Evolutionary conservation across 2,329 filamentous ascomycete species (phyloP), one percentile per base, ranked within the genome.

Genomic region (Zymoseptoria crescenta): DNA sequence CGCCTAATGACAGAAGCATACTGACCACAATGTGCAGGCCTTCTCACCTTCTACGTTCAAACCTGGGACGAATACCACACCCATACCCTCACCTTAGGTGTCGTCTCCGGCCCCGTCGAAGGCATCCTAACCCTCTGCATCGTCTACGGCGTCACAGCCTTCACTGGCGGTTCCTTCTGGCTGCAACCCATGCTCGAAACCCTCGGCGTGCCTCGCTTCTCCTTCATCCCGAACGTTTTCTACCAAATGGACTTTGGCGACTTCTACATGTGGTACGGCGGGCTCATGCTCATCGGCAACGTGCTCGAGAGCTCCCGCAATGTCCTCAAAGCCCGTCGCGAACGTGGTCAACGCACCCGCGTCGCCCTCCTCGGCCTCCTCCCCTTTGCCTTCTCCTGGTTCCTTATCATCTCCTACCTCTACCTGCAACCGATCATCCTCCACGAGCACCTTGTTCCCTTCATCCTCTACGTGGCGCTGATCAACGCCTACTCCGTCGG

Each of bases 11-110:
- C 30, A 13, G 20, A 4, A 54, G 27, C 8, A 10, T 52, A n/a
- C 56, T 58, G 53, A 59, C 27, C 7, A 6, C 35, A 3, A 5
- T 24, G 19, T 3, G 54, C 61, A 24, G 65, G 55, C 6, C 84
- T 93, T 60, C 80, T 95, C 68, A 96, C 94, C n/a, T 99, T 99
- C 75, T 97, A 97, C 74, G 88, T 97, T 49, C 94, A 97, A 74
- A 97, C 94, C 35, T 99, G 94, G 94, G 94, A 99, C 72, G 94
- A 97, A 74, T 99, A 97, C 77, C 93, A 97, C 77, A 99, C 94
- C 55, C 92, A 96, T 75, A 94, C 92, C 2, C 83, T 99, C 53
- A 96, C 91, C 1, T 83, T 99, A 5, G 94, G 94, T 60, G 79
- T 97, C 63, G 82, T 99, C 65, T 96, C 93, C 64, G 94, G 94